Conservation (phyloP, 1,139 yeast genomes). For the Candida mesenterica region DNA sequence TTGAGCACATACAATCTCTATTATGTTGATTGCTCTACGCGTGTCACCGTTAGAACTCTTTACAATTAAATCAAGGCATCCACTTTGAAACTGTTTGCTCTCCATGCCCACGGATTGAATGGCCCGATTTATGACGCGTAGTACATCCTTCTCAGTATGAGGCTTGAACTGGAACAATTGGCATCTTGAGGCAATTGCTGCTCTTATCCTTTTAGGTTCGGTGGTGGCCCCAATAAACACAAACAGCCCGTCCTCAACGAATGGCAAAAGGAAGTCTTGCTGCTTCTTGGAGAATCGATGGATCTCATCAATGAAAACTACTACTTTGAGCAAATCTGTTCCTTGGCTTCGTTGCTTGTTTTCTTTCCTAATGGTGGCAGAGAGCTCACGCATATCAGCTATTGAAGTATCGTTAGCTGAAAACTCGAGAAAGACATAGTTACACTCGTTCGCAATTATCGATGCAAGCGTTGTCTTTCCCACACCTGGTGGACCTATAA, state of each 20-base stretch:
- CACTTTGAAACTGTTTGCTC: conserved; percentile 13
- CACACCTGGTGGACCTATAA: conserved; percentile 47
- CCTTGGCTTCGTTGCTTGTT: conserved; percentile 20
- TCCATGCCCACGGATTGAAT: conserved; percentile 19
- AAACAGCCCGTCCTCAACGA: conserved; percentile 39
- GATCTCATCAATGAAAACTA: conserved; percentile 44
- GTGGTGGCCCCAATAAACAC: conserved; percentile 50
- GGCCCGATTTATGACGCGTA: conserved; percentile 25
- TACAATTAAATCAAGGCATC: conserved; percentile 18
- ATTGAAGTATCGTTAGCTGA: conserved; percentile 43
- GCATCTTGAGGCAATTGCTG: conserved; percentile 42
- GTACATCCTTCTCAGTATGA: conserved; percentile 21
- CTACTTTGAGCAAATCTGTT: conserved; percentile 24
- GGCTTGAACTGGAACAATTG: conserved; percentile 32
- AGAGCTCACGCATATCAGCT: conserved; percentile 27
- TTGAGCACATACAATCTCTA: conserved; percentile 28
- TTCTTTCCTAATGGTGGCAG: conserved; percentile 22
- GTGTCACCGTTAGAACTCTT: conserved; percentile 31
- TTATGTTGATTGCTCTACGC: conserved; percentile 30
- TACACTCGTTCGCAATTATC: conserved; percentile 32
- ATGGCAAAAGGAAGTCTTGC: conserved; percentile 43
- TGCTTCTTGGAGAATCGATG: conserved; percentile 41
- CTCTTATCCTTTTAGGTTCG: conserved; percentile 31
- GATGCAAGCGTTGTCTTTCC: conserved; percentile 48
- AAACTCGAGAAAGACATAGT: conserved; percentile 37